Percentiles rank a stretch among this genome's conserved stretches.
Conservation (phyloP, 73 alveolate genomes). For the Tetrahymena elliotti region DNA sequence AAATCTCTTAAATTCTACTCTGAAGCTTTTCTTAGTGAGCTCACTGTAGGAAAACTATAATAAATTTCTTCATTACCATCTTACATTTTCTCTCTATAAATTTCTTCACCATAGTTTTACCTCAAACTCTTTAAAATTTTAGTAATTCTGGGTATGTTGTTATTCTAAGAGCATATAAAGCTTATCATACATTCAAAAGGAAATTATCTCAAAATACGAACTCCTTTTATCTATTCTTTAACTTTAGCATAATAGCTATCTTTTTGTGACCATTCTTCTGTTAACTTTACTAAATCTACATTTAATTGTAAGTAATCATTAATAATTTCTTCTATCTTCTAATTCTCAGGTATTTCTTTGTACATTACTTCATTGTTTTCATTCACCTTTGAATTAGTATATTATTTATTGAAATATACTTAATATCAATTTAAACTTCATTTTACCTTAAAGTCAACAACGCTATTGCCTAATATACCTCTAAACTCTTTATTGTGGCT, state of each 20-base stretch:
- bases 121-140: constrained; percentile 27
- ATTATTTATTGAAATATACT: neutral
- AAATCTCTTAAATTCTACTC: constrained; percentile 45
- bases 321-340: neutral
- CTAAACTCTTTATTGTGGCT: constrained; percentile 13
- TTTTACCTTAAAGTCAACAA: constrained; percentile 37
- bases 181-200: constrained; percentile 70
- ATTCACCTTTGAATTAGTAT: neutral
- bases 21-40: constrained; percentile 24
- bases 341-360: constrained; percentile 4
- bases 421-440: neutral
- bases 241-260: constrained; percentile 25
- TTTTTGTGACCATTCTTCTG: constrained; percentile 2
- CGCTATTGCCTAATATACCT: constrained; percentile 42
- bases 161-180: constrained; percentile 55
- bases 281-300: neutral
- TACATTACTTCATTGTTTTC: constrained; percentile 5
- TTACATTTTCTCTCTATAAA: neutral
- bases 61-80: neutral
- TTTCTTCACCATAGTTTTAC: neutral
- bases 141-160: constrained; percentile 53
- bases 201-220: constrained; percentile 54
- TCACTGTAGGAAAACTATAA: neutral
- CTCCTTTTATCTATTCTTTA: constrained; percentile 41
- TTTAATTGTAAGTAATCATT: neutral